phyloP scores from a whole-genome alignment of 1,139 yeast species.

The Wickerhamomyces sp. region DNA sequence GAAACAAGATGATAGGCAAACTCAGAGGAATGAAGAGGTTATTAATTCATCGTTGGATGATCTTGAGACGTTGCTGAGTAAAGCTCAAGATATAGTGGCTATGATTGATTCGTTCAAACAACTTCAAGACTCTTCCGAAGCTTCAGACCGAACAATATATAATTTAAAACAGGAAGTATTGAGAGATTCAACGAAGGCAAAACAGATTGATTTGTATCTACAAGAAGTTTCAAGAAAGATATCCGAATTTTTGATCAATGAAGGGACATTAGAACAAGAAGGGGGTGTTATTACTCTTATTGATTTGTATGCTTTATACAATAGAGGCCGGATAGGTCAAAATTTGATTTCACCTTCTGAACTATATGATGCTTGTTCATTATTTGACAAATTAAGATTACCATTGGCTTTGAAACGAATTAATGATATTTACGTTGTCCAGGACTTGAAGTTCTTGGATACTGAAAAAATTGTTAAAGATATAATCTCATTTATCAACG shows the following conservation, averaged over 20 bases:
- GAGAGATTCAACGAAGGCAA: constrained; percentile 30
- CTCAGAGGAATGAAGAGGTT: constrained; percentile 57
- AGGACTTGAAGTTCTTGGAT: constrained; percentile 26
- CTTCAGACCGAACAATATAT: constrained; percentile 18
- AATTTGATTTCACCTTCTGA: constrained; percentile 57
- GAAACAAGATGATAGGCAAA: constrained; percentile 47
- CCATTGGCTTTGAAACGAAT: constrained; percentile 38
- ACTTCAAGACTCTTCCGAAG: constrained; percentile 9
- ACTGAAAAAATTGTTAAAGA: constrained; percentile 26
- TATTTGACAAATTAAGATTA: constrained; percentile 40
- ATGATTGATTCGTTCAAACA: constrained; percentile 45
- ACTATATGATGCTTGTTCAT: constrained; percentile 43
- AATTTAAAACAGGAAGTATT: constrained; percentile 32
- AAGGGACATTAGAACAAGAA: constrained; percentile 37
- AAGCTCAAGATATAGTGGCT: constrained; percentile 68
- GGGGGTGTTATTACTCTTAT: constrained; percentile 57
- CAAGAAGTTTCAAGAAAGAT: constrained; percentile 47
- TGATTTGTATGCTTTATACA: constrained; percentile 57
- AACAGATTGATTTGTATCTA: constrained; percentile 24
- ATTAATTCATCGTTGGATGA: constrained; percentile 71
- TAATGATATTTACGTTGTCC: constrained; percentile 41
- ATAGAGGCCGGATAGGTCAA: constrained; percentile 50
- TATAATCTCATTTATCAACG: constrained; percentile 28
- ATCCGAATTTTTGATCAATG: constrained; percentile 45
- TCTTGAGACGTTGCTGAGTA: constrained; percentile 67